Conservation (phyloP, 2,329 filamentous ascomycete species). For the Botrytis cinerea region DNA sequence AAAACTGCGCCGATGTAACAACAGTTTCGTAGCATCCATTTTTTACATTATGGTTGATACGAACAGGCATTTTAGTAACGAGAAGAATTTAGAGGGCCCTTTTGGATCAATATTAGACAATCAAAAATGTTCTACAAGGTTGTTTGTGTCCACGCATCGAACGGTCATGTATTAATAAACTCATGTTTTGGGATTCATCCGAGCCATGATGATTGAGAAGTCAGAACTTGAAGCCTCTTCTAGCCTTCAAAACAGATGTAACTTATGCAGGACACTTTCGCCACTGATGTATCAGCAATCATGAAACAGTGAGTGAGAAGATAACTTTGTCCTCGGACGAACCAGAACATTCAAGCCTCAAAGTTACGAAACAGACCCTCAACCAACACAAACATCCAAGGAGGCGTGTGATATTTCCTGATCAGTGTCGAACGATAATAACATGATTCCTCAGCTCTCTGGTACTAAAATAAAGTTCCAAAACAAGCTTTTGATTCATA, state of each 20-base stretch:
- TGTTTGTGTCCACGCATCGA: background rate
- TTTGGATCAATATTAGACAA: background rate
- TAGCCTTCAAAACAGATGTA: background rate
- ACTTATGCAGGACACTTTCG: background rate
- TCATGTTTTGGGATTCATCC: background rate
- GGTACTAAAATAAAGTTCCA: background rate
- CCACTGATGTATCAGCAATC: background rate
- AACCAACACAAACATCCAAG: background rate
- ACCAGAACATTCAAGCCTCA: background rate
- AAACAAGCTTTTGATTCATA: slow-evolving; percentile 20
- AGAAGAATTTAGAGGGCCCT: background rate
- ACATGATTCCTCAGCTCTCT: background rate
- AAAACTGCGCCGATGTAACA: background rate
- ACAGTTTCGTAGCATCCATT: background rate
- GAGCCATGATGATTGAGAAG: background rate
- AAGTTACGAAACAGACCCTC: background rate
- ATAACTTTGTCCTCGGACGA: slow-evolving; percentile 3
- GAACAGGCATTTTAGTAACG: background rate
- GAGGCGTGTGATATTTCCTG: background rate
- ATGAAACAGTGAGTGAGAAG: background rate
- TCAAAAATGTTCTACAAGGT: background rate
- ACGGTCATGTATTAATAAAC: background rate
- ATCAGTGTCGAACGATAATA: slow-evolving; percentile 2
- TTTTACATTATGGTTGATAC: background rate
- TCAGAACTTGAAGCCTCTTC: background rate